A percentile compares a stretch with the other conserved stretches of the same genome.
These are phyloP conservation scores for Diaporthe sp. DNA, from an alignment of 2,329 filamentous ascomycete species.

Conservation along the genomic window DNA sequence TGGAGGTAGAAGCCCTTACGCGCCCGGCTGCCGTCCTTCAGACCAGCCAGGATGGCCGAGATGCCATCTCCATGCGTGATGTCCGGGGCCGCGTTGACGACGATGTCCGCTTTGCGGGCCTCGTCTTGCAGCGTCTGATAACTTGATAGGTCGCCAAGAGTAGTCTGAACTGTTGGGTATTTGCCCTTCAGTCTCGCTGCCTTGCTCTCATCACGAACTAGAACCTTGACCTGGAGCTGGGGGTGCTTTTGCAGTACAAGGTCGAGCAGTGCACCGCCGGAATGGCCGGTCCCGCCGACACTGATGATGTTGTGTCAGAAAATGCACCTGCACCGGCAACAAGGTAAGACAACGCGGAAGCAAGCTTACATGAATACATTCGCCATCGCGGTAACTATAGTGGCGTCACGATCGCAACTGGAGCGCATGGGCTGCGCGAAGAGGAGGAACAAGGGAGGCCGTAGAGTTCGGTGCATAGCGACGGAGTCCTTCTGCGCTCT, in stretches of 20 bases:
- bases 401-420: background rate
- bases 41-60: slow-evolving; percentile 27
- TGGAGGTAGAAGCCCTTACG: slow-evolving; percentile 36
- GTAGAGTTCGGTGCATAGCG: background rate
- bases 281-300: slow-evolving; percentile 16
- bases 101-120: slow-evolving; percentile 33
- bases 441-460: too few relatives aligned
- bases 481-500: background rate
- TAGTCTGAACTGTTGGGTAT: slow-evolving; percentile 30
- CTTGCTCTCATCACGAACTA: slow-evolving; percentile 30
- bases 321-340: too few relatives aligned
- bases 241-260: background rate
- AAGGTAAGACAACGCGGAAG: background rate
- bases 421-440: background rate
- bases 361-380: slow-evolving; percentile 9
- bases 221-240: slow-evolving; percentile 13
- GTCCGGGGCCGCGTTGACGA: slow-evolving; percentile 35
- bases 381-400: background rate
- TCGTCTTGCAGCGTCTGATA: slow-evolving; percentile 7
- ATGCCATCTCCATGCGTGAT: slow-evolving; percentile 35
- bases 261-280: slow-evolving; percentile 22
- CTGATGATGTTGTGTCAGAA: background rate
- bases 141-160: slow-evolving; percentile 29
- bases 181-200: slow-evolving; percentile 24
- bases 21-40: slow-evolving; percentile 4